Conservation (phyloP, 139 green algal genomes). For the Auxenochlorella protothecoides region DNA sequence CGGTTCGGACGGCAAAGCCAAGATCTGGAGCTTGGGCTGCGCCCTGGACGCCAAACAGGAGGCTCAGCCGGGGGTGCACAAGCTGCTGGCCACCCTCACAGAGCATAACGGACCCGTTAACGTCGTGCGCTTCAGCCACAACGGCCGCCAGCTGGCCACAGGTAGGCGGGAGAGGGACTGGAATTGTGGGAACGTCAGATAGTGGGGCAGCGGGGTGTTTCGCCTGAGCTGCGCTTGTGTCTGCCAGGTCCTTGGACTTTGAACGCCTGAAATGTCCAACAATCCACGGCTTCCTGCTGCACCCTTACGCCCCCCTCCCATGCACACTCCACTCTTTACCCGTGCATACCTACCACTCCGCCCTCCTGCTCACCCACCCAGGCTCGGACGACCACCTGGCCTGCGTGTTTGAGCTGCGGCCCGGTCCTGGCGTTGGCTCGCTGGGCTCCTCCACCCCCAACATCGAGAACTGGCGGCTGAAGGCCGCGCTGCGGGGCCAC, state of each 20-base stretch:
- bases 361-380: neutral
- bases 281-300: too few species aligned
- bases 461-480: constrained; percentile 79
- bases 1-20: constrained; percentile 53
- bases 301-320: too few species aligned
- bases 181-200: too few species aligned
- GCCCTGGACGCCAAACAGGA: constrained; percentile 47
- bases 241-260: too few species aligned
- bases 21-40: constrained; percentile 58
- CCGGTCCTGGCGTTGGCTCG: constrained; percentile 26
- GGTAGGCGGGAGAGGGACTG: neutral
- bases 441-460: constrained; percentile 29
- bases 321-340: neutral
- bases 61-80: constrained; percentile 25
- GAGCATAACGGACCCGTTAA: constrained; percentile 71
- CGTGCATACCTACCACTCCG: too few species aligned
- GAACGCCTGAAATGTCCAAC: too few species aligned
- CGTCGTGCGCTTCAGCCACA: constrained; percentile 64
- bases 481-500: constrained; percentile 58
- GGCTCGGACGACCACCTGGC: constrained; percentile 69
- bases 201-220: too few species aligned
- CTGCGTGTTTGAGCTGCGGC: constrained; percentile 53
- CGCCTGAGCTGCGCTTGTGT: too few species aligned
- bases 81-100: constrained; percentile 61
- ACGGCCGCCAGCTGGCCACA: constrained; percentile 33